These are phyloP conservation scores for Chrysophaeum taylorii DNA, from an alignment of 352 stramenopile genomes.

Conservation along the genomic window DNA sequence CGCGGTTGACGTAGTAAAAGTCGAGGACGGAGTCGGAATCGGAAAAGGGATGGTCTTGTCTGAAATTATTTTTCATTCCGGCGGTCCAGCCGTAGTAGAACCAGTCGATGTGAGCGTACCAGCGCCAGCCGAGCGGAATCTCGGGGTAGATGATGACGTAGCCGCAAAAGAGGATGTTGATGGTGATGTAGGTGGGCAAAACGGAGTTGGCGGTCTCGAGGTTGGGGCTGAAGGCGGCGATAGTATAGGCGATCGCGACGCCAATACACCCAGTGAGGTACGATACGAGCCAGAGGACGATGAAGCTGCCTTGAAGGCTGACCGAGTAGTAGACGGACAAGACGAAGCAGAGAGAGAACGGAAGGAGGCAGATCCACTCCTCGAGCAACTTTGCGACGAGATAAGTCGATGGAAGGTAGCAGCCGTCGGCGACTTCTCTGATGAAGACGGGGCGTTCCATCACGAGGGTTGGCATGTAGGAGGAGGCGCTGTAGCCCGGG, in stretches of 20 bases:
- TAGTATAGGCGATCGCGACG: constrained; percentile 20
- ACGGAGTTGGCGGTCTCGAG: constrained; percentile 21
- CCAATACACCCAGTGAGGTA: constrained; percentile 21
- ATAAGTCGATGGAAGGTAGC: constrained; percentile 21
- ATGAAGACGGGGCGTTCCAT: constrained; percentile 21
- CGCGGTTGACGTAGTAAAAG: not conserved
- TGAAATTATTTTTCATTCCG: not conserved
- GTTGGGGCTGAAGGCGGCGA: constrained; percentile 19
- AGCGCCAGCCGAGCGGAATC: constrained; percentile 24
- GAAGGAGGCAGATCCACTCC: constrained; percentile 13
- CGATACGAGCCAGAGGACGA: constrained; percentile 15
- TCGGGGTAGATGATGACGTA: constrained; percentile 22
- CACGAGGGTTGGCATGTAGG: constrained; percentile 22
- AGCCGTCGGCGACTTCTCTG: constrained; percentile 24
- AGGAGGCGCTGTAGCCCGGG: constrained; percentile 19
- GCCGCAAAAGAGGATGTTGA: constrained; percentile 22
- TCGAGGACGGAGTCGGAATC: not conserved
- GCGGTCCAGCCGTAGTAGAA: not conserved
- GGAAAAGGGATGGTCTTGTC: not conserved
- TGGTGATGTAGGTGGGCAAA: constrained; percentile 22
- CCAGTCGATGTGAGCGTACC: constrained; percentile 1
- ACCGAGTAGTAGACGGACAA: constrained; percentile 17
- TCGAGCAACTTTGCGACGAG: constrained; percentile 21
- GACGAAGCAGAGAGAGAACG: constrained; percentile 12
- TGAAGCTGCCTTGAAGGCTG: constrained; percentile 17